Conservation (phyloP, 768 basidiomycete species). For the Suillus subalutaceus region DNA sequence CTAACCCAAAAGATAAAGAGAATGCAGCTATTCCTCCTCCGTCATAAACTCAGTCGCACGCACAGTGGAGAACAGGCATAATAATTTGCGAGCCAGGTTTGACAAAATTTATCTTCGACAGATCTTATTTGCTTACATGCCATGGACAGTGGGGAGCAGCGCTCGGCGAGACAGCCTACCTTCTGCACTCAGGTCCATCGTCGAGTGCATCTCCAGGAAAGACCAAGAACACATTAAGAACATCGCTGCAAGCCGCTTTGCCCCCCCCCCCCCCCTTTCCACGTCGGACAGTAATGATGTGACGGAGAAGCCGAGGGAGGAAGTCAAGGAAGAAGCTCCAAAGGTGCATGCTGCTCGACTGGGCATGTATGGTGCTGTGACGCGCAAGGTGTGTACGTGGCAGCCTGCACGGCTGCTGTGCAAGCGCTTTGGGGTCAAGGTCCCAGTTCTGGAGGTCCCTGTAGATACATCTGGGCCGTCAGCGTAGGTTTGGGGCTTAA, state of each 20-base stretch:
- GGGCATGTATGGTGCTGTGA: conserved; percentile 91
- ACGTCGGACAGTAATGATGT: conserved; percentile 41
- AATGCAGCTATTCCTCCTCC: conserved; percentile 34
- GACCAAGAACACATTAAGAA: too few species aligned
- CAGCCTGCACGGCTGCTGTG: conserved; percentile 83
- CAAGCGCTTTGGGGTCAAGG: conserved; percentile 91
- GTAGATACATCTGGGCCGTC: conserved; percentile 34
- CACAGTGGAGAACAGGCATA: conserved; percentile 56
- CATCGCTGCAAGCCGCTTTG: conserved; percentile 42
- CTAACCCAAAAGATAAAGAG: conserved; percentile 49
- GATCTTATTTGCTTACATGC: conserved; percentile 12
- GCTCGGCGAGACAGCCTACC: conserved; percentile 83
- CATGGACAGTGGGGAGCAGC: conserved; percentile 70
- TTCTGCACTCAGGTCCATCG: too few species aligned
- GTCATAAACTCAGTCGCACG: conserved; percentile 38
- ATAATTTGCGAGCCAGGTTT: conserved; percentile 78
- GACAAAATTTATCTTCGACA: conserved; percentile 22
- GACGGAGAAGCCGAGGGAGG: conserved; percentile 39
- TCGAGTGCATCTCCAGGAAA: too few species aligned
- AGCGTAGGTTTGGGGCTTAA: conserved; percentile 21
- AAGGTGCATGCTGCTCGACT: conserved; percentile 78
- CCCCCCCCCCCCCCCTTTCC: conserved; percentile 26
- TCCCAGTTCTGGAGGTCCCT: conserved; percentile 45
- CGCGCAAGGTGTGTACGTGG: conserved; percentile 75
- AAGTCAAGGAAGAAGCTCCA: conserved; percentile 66